Evolutionary conservation across 2,329 filamentous ascomycete genomes (phyloP).

Genomic region (Magnaporthiopsis incrustans): DNA sequence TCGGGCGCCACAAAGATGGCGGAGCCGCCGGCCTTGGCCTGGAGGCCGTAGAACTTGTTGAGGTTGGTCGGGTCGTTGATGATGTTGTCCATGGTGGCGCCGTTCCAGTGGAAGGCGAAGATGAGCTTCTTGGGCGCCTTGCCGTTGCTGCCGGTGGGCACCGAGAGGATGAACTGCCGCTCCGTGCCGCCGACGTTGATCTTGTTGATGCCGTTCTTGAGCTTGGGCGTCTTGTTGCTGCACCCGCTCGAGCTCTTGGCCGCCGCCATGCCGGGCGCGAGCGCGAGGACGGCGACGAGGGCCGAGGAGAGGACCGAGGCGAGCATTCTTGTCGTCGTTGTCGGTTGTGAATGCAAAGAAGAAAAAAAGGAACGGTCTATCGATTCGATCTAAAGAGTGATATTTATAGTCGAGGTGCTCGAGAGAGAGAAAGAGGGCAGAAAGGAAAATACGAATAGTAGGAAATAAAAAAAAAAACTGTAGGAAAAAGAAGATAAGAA

Average conservation of each 20-base stretch:
- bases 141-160: neutral
- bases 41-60: slow-evolving; percentile 30
- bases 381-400: too few relatives aligned
- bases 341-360: neutral
- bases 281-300: neutral
- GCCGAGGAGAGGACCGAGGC: neutral
- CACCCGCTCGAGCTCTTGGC: neutral
- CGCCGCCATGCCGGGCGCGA: neutral
- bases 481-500: neutral
- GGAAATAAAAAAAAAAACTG: too few relatives aligned
- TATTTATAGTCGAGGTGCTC: neutral
- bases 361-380: too few relatives aligned
- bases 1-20: slow-evolving; percentile 36
- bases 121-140: slow-evolving; percentile 21
- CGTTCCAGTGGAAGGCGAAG: slow-evolving; percentile 33
- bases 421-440: too few relatives aligned
- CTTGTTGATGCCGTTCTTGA: neutral
- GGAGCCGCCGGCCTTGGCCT: slow-evolving; percentile 21
- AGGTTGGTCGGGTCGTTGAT: slow-evolving; percentile 18
- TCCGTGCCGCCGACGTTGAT: neutral
- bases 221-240: neutral
- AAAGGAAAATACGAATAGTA: too few relatives aligned
- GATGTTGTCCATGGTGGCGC: slow-evolving; percentile 29
- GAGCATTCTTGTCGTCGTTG: neutral
- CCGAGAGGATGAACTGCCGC: slow-evolving; percentile 4